Base-by-base conservation (phyloP, 768 basidiomycete genomes). In the Termitomyces sp. region DNA sequence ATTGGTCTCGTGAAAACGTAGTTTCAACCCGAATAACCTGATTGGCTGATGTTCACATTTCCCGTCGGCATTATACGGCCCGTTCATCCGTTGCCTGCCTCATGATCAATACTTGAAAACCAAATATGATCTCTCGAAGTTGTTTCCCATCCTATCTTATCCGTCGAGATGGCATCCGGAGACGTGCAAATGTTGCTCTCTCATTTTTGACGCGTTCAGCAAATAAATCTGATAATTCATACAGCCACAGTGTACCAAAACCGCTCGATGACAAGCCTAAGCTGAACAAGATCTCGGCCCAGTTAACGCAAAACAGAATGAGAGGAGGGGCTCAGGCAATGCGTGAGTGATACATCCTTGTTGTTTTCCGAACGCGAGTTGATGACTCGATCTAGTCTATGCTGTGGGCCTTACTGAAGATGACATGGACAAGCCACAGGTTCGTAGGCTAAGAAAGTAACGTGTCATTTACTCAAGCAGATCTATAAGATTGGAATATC, bases 361-460 rank as follows among this genome's bases (percentile, higher is more conserved):
- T 26, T 35, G 47, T 44, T 35, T 38, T 48, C 55, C 50, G 33
- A 54, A 44, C 41, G 23, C 36, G 52, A 38, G 56, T 32, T 30
- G 33, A 55, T 30, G 33, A 55, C 35, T 20, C 5, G 32, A 20
- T 56, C 13, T 58, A 90, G 91, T 93, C 28, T 91, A 93, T 68
- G 92, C 87, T 43, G 84, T 85, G 35, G 91, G 91, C 5, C 70
- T 94, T 63, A 81, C 80, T 26, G 89, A 90, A 67, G 82, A 84
- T 63, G 92, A 94, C 64, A 90, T 94, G 85, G 70, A 87, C 57
- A 93, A 91, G 70, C 85, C 93, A 55, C 92, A 94, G 80, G 89
- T 88, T 68, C 20, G 36, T 51, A 32, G 7, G n/a, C n/a, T 50
- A 33, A 41, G 36, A 5, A 5, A 38, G n/a, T 23, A 47, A 1